Evolutionary conservation across 495 filamentous ascomycete species (phyloP).

Genomic region (Neurospora intermedia): DNA sequence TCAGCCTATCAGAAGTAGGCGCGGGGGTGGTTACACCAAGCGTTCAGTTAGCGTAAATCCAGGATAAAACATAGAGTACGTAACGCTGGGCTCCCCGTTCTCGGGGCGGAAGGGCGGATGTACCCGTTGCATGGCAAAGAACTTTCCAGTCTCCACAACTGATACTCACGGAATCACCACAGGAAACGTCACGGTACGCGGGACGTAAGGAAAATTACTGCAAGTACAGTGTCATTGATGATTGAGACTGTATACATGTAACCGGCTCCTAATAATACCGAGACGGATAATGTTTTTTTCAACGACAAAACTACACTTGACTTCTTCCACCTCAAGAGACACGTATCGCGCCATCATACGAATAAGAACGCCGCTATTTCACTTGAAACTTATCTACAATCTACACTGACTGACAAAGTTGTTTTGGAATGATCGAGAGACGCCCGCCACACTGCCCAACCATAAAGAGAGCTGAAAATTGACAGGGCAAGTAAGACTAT

Average conservation of each 20-base stretch:
- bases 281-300: not conserved
- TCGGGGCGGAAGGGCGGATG: not conserved
- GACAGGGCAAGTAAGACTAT: not conserved
- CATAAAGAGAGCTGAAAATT: not conserved
- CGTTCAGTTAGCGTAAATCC: not conserved
- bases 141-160: not conserved
- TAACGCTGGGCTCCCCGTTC: not conserved
- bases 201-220: not conserved
- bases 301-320: not conserved
- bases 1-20: not conserved
- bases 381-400: not conserved
- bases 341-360: not conserved
- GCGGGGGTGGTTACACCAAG: not conserved
- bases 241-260: not conserved
- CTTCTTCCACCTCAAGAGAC: not conserved
- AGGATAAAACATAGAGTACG: not conserved
- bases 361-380: not conserved
- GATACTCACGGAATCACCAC: not conserved
- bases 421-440: not conserved
- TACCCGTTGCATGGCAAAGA: not conserved
- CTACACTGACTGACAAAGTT: not conserved
- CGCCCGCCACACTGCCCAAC: not conserved
- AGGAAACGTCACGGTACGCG: not conserved
- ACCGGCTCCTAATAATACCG: not conserved
- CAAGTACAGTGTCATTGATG: too few species aligned